A percentile compares a stretch with the other conserved stretches of the same genome.
Evolutionary conservation across 2,329 filamentous ascomycete species (phyloP).

Genomic region (Colletotrichum plurivorum): DNA sequence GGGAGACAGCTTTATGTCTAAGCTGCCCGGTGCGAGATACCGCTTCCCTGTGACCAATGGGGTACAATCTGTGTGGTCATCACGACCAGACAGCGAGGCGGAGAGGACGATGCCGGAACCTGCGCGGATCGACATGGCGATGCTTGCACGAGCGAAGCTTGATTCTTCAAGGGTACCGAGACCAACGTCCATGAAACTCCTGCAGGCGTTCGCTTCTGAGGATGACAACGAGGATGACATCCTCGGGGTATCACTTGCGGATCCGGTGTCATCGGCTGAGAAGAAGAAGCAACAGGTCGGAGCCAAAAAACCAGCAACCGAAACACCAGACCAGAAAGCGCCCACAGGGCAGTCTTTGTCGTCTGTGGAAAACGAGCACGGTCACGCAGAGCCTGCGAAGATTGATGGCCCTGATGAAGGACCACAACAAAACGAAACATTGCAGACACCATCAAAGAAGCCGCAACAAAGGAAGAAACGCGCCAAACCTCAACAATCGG

Average conservation of each 20-base stretch:
- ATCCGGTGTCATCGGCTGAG: background rate
- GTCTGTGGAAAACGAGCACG: background rate
- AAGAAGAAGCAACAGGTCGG: background rate
- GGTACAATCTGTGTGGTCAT: conserved; percentile 38
- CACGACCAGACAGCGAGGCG: conserved; percentile 26
- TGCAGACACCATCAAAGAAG: background rate
- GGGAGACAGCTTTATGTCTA: conserved; percentile 36
- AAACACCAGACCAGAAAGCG: too few relatives aligned
- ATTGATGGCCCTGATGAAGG: background rate
- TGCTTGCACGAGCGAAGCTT: conserved; percentile 21
- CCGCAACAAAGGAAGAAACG: background rate
- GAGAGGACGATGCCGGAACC: conserved; percentile 13
- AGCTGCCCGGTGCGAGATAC: conserved; percentile 25
- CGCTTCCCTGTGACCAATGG: conserved; percentile 30
- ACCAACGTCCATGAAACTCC: conserved; percentile 24
- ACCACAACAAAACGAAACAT: background rate
- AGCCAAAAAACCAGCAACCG: too few relatives aligned
- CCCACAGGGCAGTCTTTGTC: background rate
- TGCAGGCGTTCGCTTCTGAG: conserved; percentile 37
- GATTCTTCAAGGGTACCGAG: conserved; percentile 26
- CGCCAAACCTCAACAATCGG: background rate
- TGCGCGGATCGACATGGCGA: conserved; percentile 18
- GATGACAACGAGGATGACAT: conserved; percentile 50
- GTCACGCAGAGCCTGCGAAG: too few relatives aligned
- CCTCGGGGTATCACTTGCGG: conserved; percentile 38